These are phyloP conservation scores for Nepenthes alata DNA, from an alignment of 179 eudicot species.

Conservation along the genomic window DNA sequence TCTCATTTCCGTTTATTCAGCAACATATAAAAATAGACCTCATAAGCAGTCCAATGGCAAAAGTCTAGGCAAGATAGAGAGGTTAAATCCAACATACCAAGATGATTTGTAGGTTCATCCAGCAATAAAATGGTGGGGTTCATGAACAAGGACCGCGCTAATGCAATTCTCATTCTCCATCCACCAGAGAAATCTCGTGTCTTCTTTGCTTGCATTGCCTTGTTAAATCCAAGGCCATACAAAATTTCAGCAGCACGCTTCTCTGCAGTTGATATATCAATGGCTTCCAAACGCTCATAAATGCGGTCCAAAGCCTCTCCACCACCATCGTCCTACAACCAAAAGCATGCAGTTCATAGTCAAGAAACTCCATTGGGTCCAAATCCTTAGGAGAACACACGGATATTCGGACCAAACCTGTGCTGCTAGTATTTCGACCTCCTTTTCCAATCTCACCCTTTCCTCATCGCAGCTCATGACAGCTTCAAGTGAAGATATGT, in stretches of 20 bases:
- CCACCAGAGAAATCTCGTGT: constrained; percentile 97
- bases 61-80: not conserved
- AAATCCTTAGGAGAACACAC: not conserved
- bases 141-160: constrained; percentile 86
- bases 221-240: constrained; percentile 82
- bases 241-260: constrained; percentile 96
- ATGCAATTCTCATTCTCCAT: constrained; percentile 98
- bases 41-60: too few species aligned
- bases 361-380: not conserved
- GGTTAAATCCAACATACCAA: constrained; percentile 36
- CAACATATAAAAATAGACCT: too few species aligned
- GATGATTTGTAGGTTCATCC: constrained; percentile 98
- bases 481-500: constrained; percentile 89
- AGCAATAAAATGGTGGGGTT: constrained; percentile 83
- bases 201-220: constrained; percentile 83
- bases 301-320: constrained; percentile 80
- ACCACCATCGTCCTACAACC: constrained; percentile 76
- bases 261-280: constrained; percentile 92
- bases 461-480: constrained; percentile 83
- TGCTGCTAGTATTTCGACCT: constrained; percentile 66
- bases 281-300: constrained; percentile 85
- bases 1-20: too few species aligned
- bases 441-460: constrained; percentile 65
- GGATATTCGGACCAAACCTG: constrained; percentile 32
- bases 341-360: not conserved